Base-by-base conservation (phyloP, 2,329 filamentous ascomycete genomes). In the Ceratocystis cacaofunesta region DNA sequence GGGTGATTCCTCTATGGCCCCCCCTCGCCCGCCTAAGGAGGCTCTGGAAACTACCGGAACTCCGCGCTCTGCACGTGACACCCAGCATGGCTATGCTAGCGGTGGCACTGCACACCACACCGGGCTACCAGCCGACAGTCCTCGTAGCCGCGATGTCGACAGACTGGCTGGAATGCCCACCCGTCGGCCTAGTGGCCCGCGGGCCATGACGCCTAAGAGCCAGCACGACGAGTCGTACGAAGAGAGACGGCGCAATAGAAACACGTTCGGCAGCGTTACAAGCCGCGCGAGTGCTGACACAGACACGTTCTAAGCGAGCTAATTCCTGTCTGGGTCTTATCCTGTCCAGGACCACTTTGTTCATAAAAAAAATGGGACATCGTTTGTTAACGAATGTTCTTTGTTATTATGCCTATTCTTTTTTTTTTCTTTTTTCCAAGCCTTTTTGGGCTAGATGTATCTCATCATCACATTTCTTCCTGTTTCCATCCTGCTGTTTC, bases 1-100 rank as follows among this genome's bases (percentile, higher is more conserved):
- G 36, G 72, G 72, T 1, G 72, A 73, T n/a, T 72, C 73, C 5
- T 71, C 70, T 36, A 70, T 73, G 5, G 79, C 75, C 1, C 84
- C 83, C 1, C 80, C 82, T 0, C 78, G 82, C 2, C 84, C 84
- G 44, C 84, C 84, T 4, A 87, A 87, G 75, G 84, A 86, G 74
- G 81, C 82, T 0, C 72, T 86, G 0, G 80, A 80, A 4, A 61
- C 52, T 2, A 15, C 36, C 36, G 36, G 25, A 10, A 66, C 52
- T 22, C 61, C 65, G 5, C 65, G 65, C 2, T 61, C 61, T 19
- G 71, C 72, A 4, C 74, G 73, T 12, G 79, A 79, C n/a, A 52
- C 64, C 22, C 81, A 82, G 61, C 79, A 78, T 68, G 48, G 48
- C 19, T 79, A 80, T 2, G 80, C 83, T 70, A 80, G 78, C 10